Evolutionary conservation across 345 rosid species (phyloP).

Genomic region (Sisymbrium altissimum): DNA sequence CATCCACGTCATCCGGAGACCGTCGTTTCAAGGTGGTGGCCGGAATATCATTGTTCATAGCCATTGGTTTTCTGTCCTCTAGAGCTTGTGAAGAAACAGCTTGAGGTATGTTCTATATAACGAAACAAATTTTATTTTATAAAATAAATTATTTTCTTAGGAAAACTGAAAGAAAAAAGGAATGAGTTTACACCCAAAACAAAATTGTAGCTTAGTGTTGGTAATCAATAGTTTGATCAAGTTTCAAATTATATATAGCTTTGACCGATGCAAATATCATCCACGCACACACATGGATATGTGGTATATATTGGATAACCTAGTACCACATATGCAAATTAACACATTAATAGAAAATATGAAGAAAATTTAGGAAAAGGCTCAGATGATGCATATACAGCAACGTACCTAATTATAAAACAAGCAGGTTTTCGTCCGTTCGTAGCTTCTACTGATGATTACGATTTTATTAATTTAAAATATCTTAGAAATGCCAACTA

Average conservation of each 20-base stretch:
- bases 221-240: background rate
- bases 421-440: background rate
- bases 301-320: background rate
- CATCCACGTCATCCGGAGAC: slow-evolving; percentile 31
- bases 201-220: background rate
- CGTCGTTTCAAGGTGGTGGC: slow-evolving; percentile 14
- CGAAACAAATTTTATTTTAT: no score
- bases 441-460: background rate
- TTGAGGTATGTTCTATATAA: slow-evolving; percentile 3
- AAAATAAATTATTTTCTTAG: no score
- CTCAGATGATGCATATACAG: background rate
- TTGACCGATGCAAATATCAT: background rate
- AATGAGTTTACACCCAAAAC: background rate
- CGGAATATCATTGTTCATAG: slow-evolving; percentile 34
- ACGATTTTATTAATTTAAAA: background rate
- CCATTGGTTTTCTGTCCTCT: slow-evolving; percentile 21
- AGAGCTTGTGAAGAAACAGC: slow-evolving; percentile 2
- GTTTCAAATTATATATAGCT: background rate
- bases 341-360: background rate
- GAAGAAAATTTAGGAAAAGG: background rate
- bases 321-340: background rate
- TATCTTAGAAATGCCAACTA: background rate
- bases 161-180: no score
- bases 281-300: background rate
- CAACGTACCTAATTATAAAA: slow-evolving; percentile 1